Base-by-base conservation (phyloP, 2,329 filamentous ascomycete species). In the Cladosporium velox region DNA sequence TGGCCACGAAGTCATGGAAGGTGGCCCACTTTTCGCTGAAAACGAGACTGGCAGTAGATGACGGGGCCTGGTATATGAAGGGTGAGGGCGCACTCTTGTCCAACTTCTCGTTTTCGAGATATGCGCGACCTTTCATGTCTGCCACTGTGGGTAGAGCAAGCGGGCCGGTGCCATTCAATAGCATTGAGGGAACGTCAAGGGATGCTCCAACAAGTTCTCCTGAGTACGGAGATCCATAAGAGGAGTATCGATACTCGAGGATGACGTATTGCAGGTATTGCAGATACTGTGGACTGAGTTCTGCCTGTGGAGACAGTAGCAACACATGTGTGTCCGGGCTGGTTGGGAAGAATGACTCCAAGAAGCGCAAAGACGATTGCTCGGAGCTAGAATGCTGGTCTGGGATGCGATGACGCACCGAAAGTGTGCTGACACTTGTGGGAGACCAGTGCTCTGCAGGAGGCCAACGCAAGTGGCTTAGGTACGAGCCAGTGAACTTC, bases 1-100 rank as follows among this genome's bases (percentile, higher is more conserved):
- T 84, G 12, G 90, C 86, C 2, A 96, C 84, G 71, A 96, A 95
- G 12, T 88, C 86, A 75, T 97, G 93, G 11, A 97, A 84, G 71
- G 96, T 91, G 14, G 86, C 81, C 95, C 95, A 99, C 74, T 90
- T 93, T 58, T 92, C 87, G 52, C 93, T 93, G 65, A 95, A 88
- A 75, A 94, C 90, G 11, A 99, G 83, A 12, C 89, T 87, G 0
- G 94, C 93, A 69, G 95, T 90, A 73, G 90, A 91, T 70, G 88
- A 91, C 5, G 94, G 93, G 2, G 89, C 87, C 78, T 97, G 91
- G 89, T 93, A 97, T 10, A 96, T 81, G 73, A 96, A 96, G 0
- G 90, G 83, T 0, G 86, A 84, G 5, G 79, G 59, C 30, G 75
- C 73, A 10, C 75, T 69, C 64, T 71, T 58, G 52, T 70, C 64